phyloP scores from a whole-genome alignment of 2,329 filamentous ascomycete genomes.

The Monilinia fructigena region DNA sequence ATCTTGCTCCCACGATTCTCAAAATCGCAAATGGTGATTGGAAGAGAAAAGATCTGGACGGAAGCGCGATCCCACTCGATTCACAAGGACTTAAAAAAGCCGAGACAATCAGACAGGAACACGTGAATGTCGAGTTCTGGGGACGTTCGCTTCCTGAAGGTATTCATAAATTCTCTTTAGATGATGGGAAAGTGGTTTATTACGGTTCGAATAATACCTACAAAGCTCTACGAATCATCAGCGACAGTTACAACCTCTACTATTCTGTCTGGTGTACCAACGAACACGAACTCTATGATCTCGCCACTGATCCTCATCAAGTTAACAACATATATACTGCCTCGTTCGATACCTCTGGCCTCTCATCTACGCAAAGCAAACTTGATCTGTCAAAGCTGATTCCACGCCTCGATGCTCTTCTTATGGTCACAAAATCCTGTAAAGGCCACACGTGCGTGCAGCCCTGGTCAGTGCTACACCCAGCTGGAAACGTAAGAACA shows the following conservation, averaged over 20 bases:
- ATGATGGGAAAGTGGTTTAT: conserved; percentile 33
- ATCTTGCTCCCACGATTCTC: conserved; percentile 51
- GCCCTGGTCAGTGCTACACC: conserved; percentile 59
- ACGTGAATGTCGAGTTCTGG: conserved; percentile 51
- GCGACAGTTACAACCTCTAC: conserved; percentile 56
- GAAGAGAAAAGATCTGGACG: conserved; percentile 49
- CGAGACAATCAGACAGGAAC: conserved; percentile 43
- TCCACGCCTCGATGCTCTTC: conserved; percentile 55
- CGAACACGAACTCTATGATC: conserved; percentile 65
- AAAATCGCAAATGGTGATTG: conserved; percentile 41
- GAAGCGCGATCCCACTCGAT: conserved; percentile 45
- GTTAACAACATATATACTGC: conserved; percentile 46
- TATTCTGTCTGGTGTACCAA: conserved; percentile 70
- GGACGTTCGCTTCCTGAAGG: conserved; percentile 40
- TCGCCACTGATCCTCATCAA: conserved; percentile 55
- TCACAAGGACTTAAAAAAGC: conserved; percentile 28
- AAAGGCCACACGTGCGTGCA: conserved; percentile 52
- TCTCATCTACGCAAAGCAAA: conserved; percentile 38
- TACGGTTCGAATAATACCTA: conserved; percentile 48
- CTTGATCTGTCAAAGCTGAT: conserved; percentile 9
- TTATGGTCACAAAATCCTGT: conserved; percentile 62
- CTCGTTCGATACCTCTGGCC: conserved; percentile 9
- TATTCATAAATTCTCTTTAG: conserved; percentile 31
- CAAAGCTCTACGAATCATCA: conserved; percentile 48
- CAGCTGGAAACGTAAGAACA: conserved; percentile 49